Conservation (phyloP, 202 grass and related monocot genomes). For the Schoenoplectus triqueter region DNA sequence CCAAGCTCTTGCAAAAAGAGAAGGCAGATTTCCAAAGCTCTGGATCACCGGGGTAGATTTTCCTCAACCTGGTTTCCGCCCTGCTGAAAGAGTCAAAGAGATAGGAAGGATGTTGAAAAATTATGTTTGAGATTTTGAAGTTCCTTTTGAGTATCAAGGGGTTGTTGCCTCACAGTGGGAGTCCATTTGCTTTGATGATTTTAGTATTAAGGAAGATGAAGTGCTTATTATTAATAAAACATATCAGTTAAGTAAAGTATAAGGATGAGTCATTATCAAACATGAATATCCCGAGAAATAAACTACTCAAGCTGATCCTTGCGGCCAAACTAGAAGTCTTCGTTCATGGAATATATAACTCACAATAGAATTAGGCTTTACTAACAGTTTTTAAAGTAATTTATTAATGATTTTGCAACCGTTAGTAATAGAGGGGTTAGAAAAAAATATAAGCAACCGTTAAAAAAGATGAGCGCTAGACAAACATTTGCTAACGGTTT, state of each 20-base stretch:
- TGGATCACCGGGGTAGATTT: slow-evolving; percentile 65
- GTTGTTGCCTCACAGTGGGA: slow-evolving; percentile 61
- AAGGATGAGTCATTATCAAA: background rate
- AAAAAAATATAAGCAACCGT: no score
- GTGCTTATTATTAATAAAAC: slow-evolving; percentile 61
- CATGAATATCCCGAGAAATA: slow-evolving; percentile 44
- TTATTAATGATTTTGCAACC: no score
- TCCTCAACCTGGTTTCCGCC: slow-evolving; percentile 49
- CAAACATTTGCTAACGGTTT: no score
- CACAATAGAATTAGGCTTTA: background rate
- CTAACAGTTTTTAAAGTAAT: no score
- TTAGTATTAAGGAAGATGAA: slow-evolving; percentile 56
- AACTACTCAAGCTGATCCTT: slow-evolving; percentile 40
- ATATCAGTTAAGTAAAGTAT: background rate
- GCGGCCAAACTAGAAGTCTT: slow-evolving; percentile 42
- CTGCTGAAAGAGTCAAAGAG: slow-evolving; percentile 33
- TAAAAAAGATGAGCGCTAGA: no score
- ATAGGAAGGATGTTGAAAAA: slow-evolving; percentile 42
- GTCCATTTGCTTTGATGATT: slow-evolving; percentile 46
- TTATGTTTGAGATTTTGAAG: slow-evolving; percentile 57
- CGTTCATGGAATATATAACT: slow-evolving; percentile 47
- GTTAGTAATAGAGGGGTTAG: no score
- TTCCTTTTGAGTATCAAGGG: slow-evolving; percentile 61
- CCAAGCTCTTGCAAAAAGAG: slow-evolving; percentile 46
- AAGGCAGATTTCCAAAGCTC: slow-evolving; percentile 49